Conservation (phyloP, 2,329 filamentous ascomycete species). For the Bimuria novae-zelandiae region DNA sequence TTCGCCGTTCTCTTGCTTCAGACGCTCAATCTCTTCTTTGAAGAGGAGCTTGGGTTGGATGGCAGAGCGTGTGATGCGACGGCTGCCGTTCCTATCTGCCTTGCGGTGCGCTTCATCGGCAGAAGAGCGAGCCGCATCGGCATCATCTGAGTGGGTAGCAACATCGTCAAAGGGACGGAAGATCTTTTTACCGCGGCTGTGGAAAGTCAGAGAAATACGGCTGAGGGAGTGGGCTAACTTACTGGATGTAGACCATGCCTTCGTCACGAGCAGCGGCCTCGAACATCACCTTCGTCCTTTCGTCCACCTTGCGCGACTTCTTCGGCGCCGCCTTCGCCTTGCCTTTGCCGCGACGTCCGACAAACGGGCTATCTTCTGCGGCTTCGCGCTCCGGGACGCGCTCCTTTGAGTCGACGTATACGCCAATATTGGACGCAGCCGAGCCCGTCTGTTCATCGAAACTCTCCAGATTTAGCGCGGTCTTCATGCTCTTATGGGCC, state of each 20-base stretch:
- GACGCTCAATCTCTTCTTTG: constrained; percentile 56
- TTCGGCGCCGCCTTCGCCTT: constrained; percentile 57
- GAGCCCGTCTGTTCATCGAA: constrained; percentile 57
- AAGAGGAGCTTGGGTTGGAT: constrained; percentile 76
- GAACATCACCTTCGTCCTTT: constrained; percentile 64
- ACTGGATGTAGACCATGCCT: constrained; percentile 79
- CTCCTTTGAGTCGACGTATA: constrained; percentile 82
- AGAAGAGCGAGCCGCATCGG: constrained; percentile 37
- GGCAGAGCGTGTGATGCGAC: constrained; percentile 67
- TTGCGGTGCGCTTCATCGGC: constrained; percentile 48
- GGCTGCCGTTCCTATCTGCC: constrained; percentile 46
- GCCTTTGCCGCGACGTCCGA: constrained; percentile 54
- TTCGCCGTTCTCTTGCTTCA: constrained; percentile 45
- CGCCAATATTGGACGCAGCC: constrained; percentile 65
- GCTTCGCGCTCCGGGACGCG: constrained; percentile 68
- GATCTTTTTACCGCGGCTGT: constrained; percentile 77
- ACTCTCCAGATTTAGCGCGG: constrained; percentile 47
- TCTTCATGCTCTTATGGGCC: constrained; percentile 61
- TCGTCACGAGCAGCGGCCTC: constrained; percentile 68
- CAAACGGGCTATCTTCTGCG: constrained; percentile 75
- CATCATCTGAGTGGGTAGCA: constrained; percentile 39
- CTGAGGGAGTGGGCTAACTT: constrained; percentile 50
- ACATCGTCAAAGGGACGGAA: constrained; percentile 69
- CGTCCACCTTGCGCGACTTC: constrained; percentile 57
- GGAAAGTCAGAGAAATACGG: constrained; percentile 16